A percentile compares a stretch with the other conserved stretches of the same genome.
Evolutionary conservation across 2,329 filamentous ascomycete species (phyloP).

Genomic region (Aureobasidium vineae): DNA sequence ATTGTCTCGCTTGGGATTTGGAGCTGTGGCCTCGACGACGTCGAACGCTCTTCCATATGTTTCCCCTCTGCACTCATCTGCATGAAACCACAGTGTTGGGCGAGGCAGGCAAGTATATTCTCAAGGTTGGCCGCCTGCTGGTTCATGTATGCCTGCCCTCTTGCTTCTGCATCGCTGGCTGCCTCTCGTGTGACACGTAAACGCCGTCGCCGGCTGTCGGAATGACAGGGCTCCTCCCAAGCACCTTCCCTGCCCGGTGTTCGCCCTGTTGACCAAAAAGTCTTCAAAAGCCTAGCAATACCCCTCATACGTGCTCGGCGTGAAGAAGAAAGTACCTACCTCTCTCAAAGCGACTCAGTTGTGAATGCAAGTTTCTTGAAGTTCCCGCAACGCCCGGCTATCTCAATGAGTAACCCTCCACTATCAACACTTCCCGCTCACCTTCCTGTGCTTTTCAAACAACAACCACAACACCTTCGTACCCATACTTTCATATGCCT

Average conservation of each 20-base stretch:
- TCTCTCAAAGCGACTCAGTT: neutral
- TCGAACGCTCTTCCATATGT: neutral
- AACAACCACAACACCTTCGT: neutral
- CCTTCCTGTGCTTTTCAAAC: neutral
- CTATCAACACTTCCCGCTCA: neutral
- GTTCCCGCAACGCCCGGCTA: neutral
- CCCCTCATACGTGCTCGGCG: neutral
- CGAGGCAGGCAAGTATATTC: neutral
- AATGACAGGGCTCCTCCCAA: slow-evolving; percentile 11
- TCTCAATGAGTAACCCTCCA: slow-evolving; percentile 2
- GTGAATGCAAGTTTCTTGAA: neutral
- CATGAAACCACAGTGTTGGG: slow-evolving; percentile 4
- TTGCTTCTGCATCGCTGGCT: slow-evolving; percentile 7
- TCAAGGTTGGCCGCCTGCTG: neutral
- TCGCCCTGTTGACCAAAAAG: neutral
- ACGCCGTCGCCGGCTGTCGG: slow-evolving; percentile 6
- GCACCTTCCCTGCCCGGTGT: neutral
- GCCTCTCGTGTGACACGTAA: slow-evolving; percentile 19
- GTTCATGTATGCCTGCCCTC: slow-evolving; percentile 3
- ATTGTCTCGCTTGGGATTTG: slow-evolving; percentile 10
- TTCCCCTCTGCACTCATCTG: neutral
- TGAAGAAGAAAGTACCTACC: neutral
- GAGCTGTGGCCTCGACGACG: slow-evolving; percentile 9
- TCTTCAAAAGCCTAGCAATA: neutral
- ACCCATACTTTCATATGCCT: neutral